These are phyloP conservation scores for Colletotrichum acutatum DNA, from an alignment of 2,329 filamentous ascomycete species.

Conservation along the genomic window DNA sequence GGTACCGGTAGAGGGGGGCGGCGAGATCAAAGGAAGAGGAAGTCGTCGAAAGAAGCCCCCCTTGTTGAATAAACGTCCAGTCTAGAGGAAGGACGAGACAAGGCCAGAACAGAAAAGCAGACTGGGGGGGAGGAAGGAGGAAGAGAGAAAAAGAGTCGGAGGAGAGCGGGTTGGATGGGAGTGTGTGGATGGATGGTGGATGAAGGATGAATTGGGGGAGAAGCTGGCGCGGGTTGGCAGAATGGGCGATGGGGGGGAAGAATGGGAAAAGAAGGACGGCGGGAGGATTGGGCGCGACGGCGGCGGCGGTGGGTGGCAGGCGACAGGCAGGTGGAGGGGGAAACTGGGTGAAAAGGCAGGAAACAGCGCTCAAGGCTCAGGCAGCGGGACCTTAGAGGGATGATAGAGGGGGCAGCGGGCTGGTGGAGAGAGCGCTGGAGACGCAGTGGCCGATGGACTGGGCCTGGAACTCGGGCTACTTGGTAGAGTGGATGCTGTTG, in stretches of 20 bases:
- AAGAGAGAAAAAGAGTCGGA: not conserved
- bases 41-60: slow-evolving; percentile 5
- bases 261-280: not conserved
- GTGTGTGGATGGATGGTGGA: not conserved
- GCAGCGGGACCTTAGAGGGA: not conserved
- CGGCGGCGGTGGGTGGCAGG: not conserved
- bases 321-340: not conserved
- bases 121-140: slow-evolving; percentile 1
- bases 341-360: not conserved
- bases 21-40: not conserved
- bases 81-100: slow-evolving; percentile 19
- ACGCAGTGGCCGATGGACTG: slow-evolving; percentile 13
- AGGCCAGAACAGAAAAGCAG: slow-evolving; percentile 15
- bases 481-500: not conserved
- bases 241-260: not conserved
- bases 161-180: not conserved
- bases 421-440: not conserved
- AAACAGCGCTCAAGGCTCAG: not conserved
- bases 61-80: slow-evolving; percentile 5
- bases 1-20: not conserved
- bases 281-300: not conserved
- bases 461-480: slow-evolving; percentile 20
- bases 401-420: not conserved
- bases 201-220: not conserved
- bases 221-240: not conserved